Base-by-base conservation (phyloP, 768 basidiomycete species). In the Serendipita sp. region DNA sequence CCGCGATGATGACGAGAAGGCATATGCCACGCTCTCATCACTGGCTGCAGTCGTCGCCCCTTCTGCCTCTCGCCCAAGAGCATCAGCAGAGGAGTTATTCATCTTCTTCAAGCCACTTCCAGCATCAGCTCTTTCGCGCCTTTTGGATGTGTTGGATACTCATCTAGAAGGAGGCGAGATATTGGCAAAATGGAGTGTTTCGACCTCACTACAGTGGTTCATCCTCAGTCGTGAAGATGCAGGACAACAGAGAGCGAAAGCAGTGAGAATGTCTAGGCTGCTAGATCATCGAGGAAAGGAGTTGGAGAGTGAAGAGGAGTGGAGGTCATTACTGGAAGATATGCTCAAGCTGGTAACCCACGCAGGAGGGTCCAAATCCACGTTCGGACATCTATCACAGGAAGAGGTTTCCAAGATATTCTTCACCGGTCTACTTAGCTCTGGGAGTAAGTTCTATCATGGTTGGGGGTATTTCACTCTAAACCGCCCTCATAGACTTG, bases 151-250 rank as follows among this genome's bases (percentile, higher is more conserved):
- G 62, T 80, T 97, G 63, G 95, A 98, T 74, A 83, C 95, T 1
- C 95, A 98, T 73, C 80, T 99, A 11, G 91, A 96, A 71, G 88
- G 89, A 0, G 94, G 91, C 24, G 95, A 98, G 74, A 90, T 92
- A 48, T 77, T 99, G 16, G 81, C 89, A 2, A 81, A 91, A 34
- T 99, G 94, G 93, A 81, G 80, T 69, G 88, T 88, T 1, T 81
- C 88, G 28, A 86, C 86, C 1, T 86, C 89, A 1, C 75, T 97
- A 48, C 80, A 84, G n/a, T 97, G 92, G 89, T 90, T 98, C 74
- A 76, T 97, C 18, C 88, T 86, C 69, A 89, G 90, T 67, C 78
- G 82, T 64, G 73, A 79, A 16, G 79, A 91, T 70, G 75, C 73
- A 24, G 73, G 74, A 1, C 85, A 89, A 69, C 95, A 98, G 74